Percentiles rank a stretch among this genome's conserved stretches.
phyloP scores from a whole-genome alignment of 208 protist genomes.

The Trichomonas vaginalis region DNA sequence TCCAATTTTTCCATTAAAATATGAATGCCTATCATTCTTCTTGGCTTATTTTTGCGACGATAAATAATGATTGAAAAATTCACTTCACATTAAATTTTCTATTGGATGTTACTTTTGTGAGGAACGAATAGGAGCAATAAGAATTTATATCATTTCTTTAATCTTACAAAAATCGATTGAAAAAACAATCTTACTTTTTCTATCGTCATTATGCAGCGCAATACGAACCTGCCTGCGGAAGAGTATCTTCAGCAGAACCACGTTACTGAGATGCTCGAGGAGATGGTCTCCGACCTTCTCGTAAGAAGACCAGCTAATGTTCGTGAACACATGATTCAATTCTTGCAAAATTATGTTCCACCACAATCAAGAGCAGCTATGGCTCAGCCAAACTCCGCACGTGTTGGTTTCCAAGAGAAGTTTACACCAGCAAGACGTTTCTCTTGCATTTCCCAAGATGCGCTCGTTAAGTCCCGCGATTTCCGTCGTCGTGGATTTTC shows the following conservation, averaged over 20 bases:
- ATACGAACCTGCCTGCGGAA: neutral
- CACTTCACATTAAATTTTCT: neutral
- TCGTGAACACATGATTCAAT: neutral
- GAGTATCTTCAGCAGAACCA: neutral
- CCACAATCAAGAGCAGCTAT: neutral
- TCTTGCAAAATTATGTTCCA: neutral
- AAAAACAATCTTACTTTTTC: neutral
- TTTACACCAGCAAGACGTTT: neutral
- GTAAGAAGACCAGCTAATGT: neutral
- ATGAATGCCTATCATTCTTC: no score
- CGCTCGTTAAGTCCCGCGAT: neutral
- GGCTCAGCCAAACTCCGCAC: neutral
- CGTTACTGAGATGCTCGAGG: neutral
- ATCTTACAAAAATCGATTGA: no score
- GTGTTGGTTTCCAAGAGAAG: neutral
- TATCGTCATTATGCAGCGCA: neutral
- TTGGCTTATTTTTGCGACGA: no score
- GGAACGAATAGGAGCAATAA: neutral
- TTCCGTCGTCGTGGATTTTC: neutral
- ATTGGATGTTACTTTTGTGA: no score
- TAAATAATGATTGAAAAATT: neutral
- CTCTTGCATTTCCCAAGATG: neutral
- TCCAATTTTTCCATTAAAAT: no score
- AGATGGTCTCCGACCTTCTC: neutral
- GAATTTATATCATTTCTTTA: neutral